Percentiles rank a stretch among this genome's conserved stretches.
phyloP scores from a whole-genome alignment of 2,329 filamentous ascomycete species.

The Arthrobotrys sphaeroides region DNA sequence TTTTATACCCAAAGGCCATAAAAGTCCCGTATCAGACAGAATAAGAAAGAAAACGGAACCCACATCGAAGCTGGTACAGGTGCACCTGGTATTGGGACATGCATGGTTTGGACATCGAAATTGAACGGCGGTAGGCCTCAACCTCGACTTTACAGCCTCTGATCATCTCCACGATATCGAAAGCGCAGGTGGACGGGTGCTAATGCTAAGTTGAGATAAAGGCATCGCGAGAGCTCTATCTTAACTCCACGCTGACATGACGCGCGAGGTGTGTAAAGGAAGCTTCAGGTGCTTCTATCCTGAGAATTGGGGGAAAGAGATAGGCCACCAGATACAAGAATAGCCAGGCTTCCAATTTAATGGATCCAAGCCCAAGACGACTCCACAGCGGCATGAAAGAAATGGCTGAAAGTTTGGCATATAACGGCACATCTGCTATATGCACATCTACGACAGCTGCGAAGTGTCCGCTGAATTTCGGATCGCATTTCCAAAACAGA shows the following conservation, averaged over 20 bases:
- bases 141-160: slow-evolving; percentile 45
- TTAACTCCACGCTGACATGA: slow-evolving; percentile 47
- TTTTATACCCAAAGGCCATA: slow-evolving; percentile 17
- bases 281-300: slow-evolving; percentile 13
- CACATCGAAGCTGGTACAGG: slow-evolving; percentile 54
- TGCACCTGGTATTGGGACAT: slow-evolving; percentile 53
- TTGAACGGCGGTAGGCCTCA: slow-evolving; percentile 42
- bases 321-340: slow-evolving; percentile 15
- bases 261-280: slow-evolving; percentile 38
- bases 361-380: slow-evolving; percentile 8
- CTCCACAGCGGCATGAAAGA: slow-evolving; percentile 37
- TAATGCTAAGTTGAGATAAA: slow-evolving; percentile 41
- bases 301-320: slow-evolving; percentile 15
- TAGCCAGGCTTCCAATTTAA: slow-evolving; percentile 15
- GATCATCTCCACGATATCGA: slow-evolving; percentile 53
- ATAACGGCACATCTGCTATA: slow-evolving; percentile 43
- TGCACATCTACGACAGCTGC: slow-evolving; percentile 33
- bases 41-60: slow-evolving; percentile 48
- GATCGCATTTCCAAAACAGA: slow-evolving; percentile 51
- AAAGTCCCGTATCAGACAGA: slow-evolving; percentile 15
- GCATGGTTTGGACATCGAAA: slow-evolving; percentile 38
- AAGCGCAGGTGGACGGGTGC: slow-evolving; percentile 43
- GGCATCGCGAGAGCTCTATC: slow-evolving; percentile 43
- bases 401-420: slow-evolving; percentile 32
- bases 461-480: slow-evolving; percentile 47